Base-by-base conservation (phyloP, 2,329 filamentous ascomycete genomes). In the Chrysoporthe deuterocubensis region DNA sequence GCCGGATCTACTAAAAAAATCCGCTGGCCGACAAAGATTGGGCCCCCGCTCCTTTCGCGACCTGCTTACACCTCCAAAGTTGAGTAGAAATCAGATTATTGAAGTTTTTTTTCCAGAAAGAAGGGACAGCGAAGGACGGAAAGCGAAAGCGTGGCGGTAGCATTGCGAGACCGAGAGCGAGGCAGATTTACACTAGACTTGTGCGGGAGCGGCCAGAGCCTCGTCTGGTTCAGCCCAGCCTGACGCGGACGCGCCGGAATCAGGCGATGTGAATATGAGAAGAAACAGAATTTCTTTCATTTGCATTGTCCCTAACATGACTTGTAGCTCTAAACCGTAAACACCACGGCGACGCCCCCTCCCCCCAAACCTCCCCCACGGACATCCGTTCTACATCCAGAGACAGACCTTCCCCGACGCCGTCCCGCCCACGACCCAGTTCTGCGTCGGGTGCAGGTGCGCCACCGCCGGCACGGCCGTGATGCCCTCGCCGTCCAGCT, bases 391-490 rank as follows among this genome's bases (percentile, higher is more conserved):
- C 40, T 44, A 97, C 85, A 91, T 91, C 94, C 95, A 99, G 46
- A 99, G 80, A 78, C 92, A 96, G 37, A 98, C 79, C 80, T 98
- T 98, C 2, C 96, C 96, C 75, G 93, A 97, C 0, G 92, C 93
- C 0, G 92, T 98, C 0, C 94, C 96, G 2, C 92, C 95, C 0
- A 92, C 94, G 46, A 99, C 90, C 96, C 96, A 99, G 75, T 97
- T 91, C 78, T 89, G 84, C 0, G 87, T 92, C 0, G 92, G 92
- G 77, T 99, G 96, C 73, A 98, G 96, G 62, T 94, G 92, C 0
- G 94, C 92, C 0, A 97, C 96, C 0, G 96, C 93, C 2, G 96
- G 96, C 4, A 99, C 96, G 7, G 96, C 96, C 0, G 94, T 97
- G 73, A 99, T 97, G 0, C 91, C 92, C 0, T 97, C 93, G 0